A percentile compares a stretch with the other conserved stretches of the same genome.
Evolutionary conservation across 2,329 filamentous ascomycete species (phyloP).

Genomic region (Phyllachora maydis): DNA sequence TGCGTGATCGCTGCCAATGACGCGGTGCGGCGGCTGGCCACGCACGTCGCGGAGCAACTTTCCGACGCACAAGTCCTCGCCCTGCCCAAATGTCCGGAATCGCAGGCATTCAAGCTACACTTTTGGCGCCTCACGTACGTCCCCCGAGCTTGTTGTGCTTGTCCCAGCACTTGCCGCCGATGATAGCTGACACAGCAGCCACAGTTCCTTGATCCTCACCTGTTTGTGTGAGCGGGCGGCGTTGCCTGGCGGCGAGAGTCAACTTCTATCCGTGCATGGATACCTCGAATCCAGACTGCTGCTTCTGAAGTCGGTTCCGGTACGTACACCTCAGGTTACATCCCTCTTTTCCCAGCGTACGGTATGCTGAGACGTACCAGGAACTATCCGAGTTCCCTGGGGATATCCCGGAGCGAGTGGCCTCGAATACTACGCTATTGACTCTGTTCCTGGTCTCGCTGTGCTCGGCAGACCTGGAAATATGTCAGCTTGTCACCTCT

Average conservation of each 20-base stretch:
- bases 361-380: slow-evolving; percentile 13
- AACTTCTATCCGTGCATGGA: slow-evolving; percentile 25
- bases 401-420: slow-evolving; percentile 31
- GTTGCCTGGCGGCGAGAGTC: slow-evolving; percentile 18
- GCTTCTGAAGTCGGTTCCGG: slow-evolving; percentile 27
- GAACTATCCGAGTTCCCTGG: slow-evolving; percentile 31
- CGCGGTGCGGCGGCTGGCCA: slow-evolving; percentile 24
- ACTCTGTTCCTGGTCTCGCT: slow-evolving; percentile 41
- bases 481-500: slow-evolving; percentile 40
- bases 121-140: slow-evolving; percentile 33
- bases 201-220: slow-evolving; percentile 21
- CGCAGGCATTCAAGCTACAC: slow-evolving; percentile 16
- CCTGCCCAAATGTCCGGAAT: slow-evolving; percentile 14
- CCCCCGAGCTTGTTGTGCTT: too few species aligned
- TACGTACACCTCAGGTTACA: slow-evolving; percentile 9
- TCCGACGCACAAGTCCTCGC: slow-evolving; percentile 14
- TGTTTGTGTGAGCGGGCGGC: slow-evolving; percentile 26
- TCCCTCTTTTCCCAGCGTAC: background rate
- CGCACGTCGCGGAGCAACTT: slow-evolving; percentile 23
- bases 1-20: slow-evolving; percentile 31
- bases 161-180: too few species aligned
- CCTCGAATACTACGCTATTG: slow-evolving; percentile 34
- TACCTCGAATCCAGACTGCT: slow-evolving; percentile 34
- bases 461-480: slow-evolving; percentile 44
- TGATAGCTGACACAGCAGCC: too few species aligned